A percentile compares a stretch with the other conserved stretches of the same genome.
phyloP scores from a whole-genome alignment of 768 basidiomycete species.

The Steccherinum ochraceum region DNA sequence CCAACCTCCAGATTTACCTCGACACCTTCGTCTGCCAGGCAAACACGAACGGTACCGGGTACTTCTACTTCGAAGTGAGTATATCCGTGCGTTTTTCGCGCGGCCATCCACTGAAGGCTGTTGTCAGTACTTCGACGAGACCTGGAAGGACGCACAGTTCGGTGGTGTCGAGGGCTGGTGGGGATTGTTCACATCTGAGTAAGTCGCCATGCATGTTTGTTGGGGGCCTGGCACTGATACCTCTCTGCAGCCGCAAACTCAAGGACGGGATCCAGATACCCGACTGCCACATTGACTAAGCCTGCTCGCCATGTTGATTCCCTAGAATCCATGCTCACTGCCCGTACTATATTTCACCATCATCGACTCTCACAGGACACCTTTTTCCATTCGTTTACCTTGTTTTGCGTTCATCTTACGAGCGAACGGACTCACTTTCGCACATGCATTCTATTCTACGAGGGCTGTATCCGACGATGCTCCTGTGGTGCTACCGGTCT shows the following conservation, averaged over 20 bases:
- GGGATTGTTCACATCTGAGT: conserved; percentile 64
- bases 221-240: conserved; percentile 15
- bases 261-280: conserved; percentile 71
- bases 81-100: conserved; percentile 4
- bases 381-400: background rate
- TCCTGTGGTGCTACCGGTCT: background rate
- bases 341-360: too few species aligned
- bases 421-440: background rate
- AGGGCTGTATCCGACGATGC: background rate
- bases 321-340: background rate
- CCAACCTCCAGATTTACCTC: conserved; percentile 74
- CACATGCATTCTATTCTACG: background rate
- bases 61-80: conserved; percentile 75
- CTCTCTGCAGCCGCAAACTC: conserved; percentile 50
- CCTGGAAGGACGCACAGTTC: conserved; percentile 53
- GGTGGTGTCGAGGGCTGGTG: conserved; percentile 79
- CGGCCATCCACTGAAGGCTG: conserved; percentile 1
- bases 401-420: background rate
- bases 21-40: conserved; percentile 86
- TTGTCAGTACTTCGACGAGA: conserved; percentile 66
- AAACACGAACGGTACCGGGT: conserved; percentile 71
- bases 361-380: too few species aligned
- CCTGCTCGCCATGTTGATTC: background rate
- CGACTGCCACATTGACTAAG: conserved; percentile 33
- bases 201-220: conserved; percentile 15